A percentile compares a stretch with the other conserved stretches of the same genome.
Conservation (phyloP, 495 filamentous ascomycete genomes). For the Penicillium waksmanii region DNA sequence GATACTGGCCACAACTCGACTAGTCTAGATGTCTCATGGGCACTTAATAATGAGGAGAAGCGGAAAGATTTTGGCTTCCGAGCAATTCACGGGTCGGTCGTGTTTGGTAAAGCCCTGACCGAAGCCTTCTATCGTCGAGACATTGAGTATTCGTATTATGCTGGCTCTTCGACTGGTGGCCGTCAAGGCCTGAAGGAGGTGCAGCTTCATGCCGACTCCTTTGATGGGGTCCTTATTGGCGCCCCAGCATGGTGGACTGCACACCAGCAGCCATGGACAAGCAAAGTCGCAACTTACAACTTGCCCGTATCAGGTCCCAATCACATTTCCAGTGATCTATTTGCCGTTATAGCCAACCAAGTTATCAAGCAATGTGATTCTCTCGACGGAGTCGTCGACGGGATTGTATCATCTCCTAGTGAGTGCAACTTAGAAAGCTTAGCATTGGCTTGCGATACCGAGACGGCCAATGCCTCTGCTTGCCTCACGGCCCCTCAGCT, state of each 20-base stretch:
- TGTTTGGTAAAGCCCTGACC: constrained; percentile 37
- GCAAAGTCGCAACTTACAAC: neutral
- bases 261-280: neutral
- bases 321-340: neutral
- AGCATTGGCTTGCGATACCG: neutral
- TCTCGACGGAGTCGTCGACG: neutral
- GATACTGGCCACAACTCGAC: neutral
- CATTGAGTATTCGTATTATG: constrained; percentile 56
- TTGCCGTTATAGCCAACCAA: neutral
- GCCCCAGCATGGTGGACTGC: neutral
- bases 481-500: neutral
- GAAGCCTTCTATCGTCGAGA: constrained; percentile 46
- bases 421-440: neutral
- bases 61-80: neutral
- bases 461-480: neutral
- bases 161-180: constrained; percentile 63
- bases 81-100: constrained; percentile 16
- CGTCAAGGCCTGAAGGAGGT: constrained; percentile 58
- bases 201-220: constrained; percentile 54
- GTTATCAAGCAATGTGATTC: neutral
- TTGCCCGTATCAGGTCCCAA: neutral
- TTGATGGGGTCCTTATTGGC: constrained; percentile 7
- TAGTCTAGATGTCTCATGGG: no score
- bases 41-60: neutral
- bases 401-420: neutral